phyloP scores from a whole-genome alignment of 2,329 filamentous ascomycete species.

The Domatiomyces catenatus region DNA sequence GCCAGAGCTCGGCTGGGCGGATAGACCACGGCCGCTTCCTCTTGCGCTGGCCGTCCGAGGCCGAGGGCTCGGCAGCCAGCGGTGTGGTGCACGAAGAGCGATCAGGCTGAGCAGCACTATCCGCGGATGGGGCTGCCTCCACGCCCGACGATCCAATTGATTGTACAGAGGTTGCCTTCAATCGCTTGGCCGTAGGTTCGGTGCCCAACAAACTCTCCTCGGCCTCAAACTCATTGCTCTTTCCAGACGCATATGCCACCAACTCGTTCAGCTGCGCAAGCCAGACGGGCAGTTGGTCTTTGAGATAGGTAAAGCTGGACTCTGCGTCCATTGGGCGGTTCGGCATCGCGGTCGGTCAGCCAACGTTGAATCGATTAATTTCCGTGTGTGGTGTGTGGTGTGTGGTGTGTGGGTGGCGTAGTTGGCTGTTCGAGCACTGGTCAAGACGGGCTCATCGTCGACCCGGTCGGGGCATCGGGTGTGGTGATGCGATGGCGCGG shows the following conservation, averaged over 20 bases:
- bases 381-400: not conserved
- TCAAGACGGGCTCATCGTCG: not conserved
- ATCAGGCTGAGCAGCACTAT: not conserved
- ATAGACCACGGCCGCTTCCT: slow-evolving; percentile 22
- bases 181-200: slow-evolving; percentile 25
- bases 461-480: not conserved
- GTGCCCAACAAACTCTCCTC: slow-evolving; percentile 26
- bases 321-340: slow-evolving; percentile 26
- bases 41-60: slow-evolving; percentile 24
- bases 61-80: slow-evolving; percentile 12
- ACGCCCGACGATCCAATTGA: slow-evolving; percentile 24
- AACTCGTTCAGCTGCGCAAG: slow-evolving; percentile 28
- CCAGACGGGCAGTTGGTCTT: slow-evolving; percentile 32
- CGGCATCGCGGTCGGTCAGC: slow-evolving; percentile 1
- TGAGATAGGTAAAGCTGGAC: slow-evolving; percentile 30
- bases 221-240: slow-evolving; percentile 28
- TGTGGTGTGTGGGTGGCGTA: no score
- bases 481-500: not conserved
- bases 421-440: not conserved
- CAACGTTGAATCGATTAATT: not conserved
- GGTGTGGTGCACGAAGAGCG: slow-evolving; percentile 3
- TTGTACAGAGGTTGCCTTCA: slow-evolving; percentile 23
- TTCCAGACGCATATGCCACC: slow-evolving; percentile 25
- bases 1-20: slow-evolving; percentile 20
- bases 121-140: slow-evolving; percentile 1